Conservation (phyloP, 352 stramenopile species). For the Phytopythium boreale region DNA sequence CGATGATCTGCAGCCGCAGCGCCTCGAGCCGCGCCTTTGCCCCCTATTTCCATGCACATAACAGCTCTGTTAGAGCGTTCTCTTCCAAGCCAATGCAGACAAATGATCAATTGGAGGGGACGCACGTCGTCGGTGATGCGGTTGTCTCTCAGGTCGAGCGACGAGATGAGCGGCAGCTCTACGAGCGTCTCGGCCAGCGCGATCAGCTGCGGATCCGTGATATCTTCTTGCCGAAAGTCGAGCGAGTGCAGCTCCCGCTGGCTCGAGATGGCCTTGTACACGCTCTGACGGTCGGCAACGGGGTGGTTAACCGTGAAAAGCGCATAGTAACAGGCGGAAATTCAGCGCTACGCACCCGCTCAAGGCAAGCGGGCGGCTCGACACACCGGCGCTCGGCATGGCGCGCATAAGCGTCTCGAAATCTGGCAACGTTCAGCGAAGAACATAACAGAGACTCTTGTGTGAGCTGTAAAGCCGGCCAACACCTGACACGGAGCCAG, state of each 20-base stretch:
- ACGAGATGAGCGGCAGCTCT: slow-evolving; percentile 76
- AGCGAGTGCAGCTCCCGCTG: slow-evolving; percentile 72
- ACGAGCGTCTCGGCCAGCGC: slow-evolving; percentile 69
- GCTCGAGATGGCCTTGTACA: slow-evolving; percentile 84
- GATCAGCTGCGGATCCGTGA: slow-evolving; percentile 78
- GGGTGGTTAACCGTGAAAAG: neutral
- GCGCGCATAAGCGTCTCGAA: slow-evolving; percentile 66
- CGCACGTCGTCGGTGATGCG: slow-evolving; percentile 75
- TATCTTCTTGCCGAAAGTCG: slow-evolving; percentile 78
- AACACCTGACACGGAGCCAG: neutral
- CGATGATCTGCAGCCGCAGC: slow-evolving; percentile 73
- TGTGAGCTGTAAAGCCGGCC: neutral
- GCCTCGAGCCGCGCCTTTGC: slow-evolving; percentile 70
- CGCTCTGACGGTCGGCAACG: slow-evolving; percentile 32
- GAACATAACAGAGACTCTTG: neutral
- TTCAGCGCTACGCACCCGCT: slow-evolving; percentile 31
- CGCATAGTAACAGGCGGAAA: neutral
- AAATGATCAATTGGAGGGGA: neutral
- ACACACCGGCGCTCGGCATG: slow-evolving; percentile 57
- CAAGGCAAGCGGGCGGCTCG: slow-evolving; percentile 65
- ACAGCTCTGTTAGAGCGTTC: neutral
- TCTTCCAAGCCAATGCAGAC: neutral
- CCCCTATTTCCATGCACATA: slow-evolving; percentile 33
- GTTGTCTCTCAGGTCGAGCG: slow-evolving; percentile 75
- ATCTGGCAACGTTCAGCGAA: slow-evolving; percentile 24